Base-by-base conservation (phyloP, 768 basidiomycete genomes). In the Hydnomerulius pinastri region DNA sequence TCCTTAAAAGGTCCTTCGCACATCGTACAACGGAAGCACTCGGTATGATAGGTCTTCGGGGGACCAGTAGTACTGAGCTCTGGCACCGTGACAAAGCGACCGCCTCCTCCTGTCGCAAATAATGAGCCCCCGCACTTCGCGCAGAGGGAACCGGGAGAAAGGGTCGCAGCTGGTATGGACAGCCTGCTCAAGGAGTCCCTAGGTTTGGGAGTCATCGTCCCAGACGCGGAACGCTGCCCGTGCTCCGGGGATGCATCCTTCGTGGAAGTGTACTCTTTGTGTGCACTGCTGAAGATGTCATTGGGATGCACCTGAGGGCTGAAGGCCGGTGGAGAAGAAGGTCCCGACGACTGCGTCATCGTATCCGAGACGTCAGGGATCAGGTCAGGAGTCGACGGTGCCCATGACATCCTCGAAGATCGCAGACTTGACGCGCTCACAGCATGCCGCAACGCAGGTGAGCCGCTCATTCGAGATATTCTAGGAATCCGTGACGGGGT, bases 61-160 rank as follows among this genome's bases (percentile, higher is more conserved):
- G 71, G 68, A 15, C 72, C 73, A 48, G 58, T 62, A 2, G 67
- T 58, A 29, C 63, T 67, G 43, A 70, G 66, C 49, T 78, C 80
- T 6, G 89, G 87, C 24, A 90, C 79, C 2, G 86, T 87, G 27
- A 91, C 80, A 65, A 84, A 91, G 50, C 78, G 79, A 35, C 86
- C 83, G 6, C 79, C 80, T 48, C 79, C 78, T 23, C 72, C 74
- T 4, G 76, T 67, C 36, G 75, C 77, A 63, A 88, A 86, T 43
- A 92, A 73, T 5, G 76, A 72, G 10, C 73, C 72, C 11, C 66
- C 67, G 57, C 90, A 92, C 60, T 77, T 81, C 29, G 77, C 76
- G 57, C 90, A 92, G 15, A 66, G 71, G 11, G 77, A 73, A 30
- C 77, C 69, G 30, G 74, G 56, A 6, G 71, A 65, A 12, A 71